phyloP scores from a whole-genome alignment of 1,139 yeast genomes.

The Magnusiomyces fungicola region DNA sequence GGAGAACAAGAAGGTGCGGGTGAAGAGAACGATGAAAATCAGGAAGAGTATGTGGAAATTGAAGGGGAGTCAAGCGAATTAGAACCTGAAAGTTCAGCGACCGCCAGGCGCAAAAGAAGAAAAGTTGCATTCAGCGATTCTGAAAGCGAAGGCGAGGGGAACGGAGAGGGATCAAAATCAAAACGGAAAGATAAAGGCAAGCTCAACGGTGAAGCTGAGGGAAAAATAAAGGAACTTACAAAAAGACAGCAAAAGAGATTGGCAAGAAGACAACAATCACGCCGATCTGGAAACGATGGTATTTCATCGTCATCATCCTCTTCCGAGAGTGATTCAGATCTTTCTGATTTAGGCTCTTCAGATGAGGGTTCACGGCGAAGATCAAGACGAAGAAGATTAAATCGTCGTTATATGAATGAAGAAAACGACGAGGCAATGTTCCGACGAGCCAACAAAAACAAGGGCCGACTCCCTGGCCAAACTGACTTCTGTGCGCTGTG shows the following conservation, averaged over 20 bases:
- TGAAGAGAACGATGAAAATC: slow-evolving; percentile 19
- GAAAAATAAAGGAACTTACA: neutral
- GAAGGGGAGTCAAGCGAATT: slow-evolving; percentile 12
- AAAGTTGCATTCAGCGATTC: too few relatives aligned
- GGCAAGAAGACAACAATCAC: neutral
- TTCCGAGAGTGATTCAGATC: neutral
- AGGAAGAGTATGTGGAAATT: slow-evolving; percentile 15
- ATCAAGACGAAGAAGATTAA: slow-evolving; percentile 1
- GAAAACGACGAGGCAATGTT: slow-evolving; percentile 20
- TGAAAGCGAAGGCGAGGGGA: neutral
- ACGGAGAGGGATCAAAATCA: neutral
- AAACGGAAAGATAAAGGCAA: neutral
- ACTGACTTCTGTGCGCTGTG: slow-evolving; percentile 26
- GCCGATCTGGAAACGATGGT: slow-evolving; percentile 16
- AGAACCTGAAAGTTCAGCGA: slow-evolving; percentile 10
- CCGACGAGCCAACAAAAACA: slow-evolving; percentile 11
- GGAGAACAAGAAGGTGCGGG: slow-evolving; percentile 18
- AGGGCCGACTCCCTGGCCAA: slow-evolving; percentile 24
- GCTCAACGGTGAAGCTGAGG: neutral
- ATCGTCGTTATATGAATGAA: slow-evolving; percentile 17
- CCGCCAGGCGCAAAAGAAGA: slow-evolving; percentile 13
- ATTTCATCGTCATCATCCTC: slow-evolving; percentile 4
- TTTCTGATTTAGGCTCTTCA: neutral
- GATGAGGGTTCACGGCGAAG: neutral
- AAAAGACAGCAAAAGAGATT: neutral